These are phyloP conservation scores for Saccharomyces jurei DNA, from an alignment of 805 yeast genomes.

Conservation along the genomic window DNA sequence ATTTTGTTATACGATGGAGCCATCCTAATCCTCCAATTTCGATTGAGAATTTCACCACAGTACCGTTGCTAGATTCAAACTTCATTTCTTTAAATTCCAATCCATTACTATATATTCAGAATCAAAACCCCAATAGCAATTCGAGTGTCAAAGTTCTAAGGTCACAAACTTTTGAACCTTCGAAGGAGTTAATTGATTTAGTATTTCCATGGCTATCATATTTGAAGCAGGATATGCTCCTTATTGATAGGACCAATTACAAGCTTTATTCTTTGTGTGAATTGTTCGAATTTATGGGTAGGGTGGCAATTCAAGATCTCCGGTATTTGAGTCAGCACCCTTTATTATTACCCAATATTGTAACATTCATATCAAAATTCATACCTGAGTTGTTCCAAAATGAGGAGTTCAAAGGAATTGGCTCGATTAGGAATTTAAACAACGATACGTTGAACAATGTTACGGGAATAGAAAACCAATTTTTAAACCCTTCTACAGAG, in stretches of 20 bases:
- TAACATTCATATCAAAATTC: conserved; percentile 21
- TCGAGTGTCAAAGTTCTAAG: conserved; percentile 10
- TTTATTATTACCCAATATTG: conserved; percentile 21
- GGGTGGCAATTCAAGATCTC: conserved; percentile 25
- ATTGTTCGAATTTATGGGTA: conserved; percentile 27
- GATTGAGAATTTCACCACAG: conserved; percentile 16
- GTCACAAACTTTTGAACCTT: conserved; percentile 18
- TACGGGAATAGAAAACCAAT: conserved; percentile 1
- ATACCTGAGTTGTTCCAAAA: conserved; percentile 24
- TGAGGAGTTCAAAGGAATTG: conserved; percentile 13
- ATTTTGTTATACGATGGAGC: conserved; percentile 27
- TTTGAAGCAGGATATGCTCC: conserved; percentile 21
- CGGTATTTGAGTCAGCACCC: conserved; percentile 21
- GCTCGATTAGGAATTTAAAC: background rate
- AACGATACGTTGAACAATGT: background rate
- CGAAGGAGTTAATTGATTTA: conserved; percentile 14
- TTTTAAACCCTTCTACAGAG: background rate
- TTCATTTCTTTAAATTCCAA: conserved; percentile 12
- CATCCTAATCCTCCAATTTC: conserved; percentile 22
- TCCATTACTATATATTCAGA: conserved; percentile 4
- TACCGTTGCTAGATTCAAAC: conserved; percentile 17
- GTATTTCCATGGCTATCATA: conserved; percentile 29
- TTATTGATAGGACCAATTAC: conserved; percentile 27
- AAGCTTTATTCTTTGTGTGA: conserved; percentile 27
- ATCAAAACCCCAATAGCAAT: conserved; percentile 7